These are phyloP conservation scores for Colletotrichum brevisporum DNA, from an alignment of 2,329 filamentous ascomycete species.

Conservation along the genomic window DNA sequence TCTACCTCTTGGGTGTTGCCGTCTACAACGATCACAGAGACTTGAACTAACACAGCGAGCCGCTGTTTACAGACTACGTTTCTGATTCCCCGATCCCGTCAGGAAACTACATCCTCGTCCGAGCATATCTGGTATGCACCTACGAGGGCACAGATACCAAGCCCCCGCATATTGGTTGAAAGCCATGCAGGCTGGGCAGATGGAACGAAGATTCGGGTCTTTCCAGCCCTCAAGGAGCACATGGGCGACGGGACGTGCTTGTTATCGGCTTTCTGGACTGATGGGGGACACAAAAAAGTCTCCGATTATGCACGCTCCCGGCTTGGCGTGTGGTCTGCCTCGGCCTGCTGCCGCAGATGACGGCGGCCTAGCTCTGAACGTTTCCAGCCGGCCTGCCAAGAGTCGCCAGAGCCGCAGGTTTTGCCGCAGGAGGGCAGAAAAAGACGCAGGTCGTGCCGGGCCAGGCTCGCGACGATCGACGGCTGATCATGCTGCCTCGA, in stretches of 20 bases:
- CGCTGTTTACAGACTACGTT: neutral
- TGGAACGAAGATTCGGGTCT: neutral
- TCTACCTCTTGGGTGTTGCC: no score
- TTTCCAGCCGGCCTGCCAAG: conserved; percentile 8
- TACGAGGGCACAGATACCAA: neutral
- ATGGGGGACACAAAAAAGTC: neutral
- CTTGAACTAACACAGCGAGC: no score
- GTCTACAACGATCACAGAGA: no score
- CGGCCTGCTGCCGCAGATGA: neutral
- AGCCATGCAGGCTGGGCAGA: neutral
- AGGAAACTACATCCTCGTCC: neutral
- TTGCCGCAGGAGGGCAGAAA: no score
- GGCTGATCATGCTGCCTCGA: neutral
- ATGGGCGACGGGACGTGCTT: neutral
- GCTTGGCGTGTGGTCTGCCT: neutral
- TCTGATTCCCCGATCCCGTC: neutral
- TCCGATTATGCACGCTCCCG: conserved; percentile 1
- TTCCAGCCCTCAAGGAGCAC: neutral
- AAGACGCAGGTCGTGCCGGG: neutral
- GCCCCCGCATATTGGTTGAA: neutral
- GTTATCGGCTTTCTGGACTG: neutral
- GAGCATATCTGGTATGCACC: conserved; percentile 1
- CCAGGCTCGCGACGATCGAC: neutral
- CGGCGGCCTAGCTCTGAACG: neutral
- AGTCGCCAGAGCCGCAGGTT: neutral